phyloP scores from a whole-genome alignment of 129 eudicot genomes.

The Cynara cardunculus region DNA sequence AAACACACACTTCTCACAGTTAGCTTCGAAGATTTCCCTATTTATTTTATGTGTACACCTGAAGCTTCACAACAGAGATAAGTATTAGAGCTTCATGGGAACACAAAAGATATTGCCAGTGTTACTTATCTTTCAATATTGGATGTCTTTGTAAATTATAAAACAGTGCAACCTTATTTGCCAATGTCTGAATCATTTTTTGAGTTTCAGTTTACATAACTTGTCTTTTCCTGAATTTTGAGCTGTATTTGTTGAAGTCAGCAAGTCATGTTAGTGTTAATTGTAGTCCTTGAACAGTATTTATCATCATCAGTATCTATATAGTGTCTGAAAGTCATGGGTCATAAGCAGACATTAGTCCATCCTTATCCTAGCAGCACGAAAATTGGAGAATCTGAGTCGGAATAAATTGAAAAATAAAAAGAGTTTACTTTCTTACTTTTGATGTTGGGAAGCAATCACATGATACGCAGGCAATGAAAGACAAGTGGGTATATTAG shows the following conservation, averaged over 20 bases:
- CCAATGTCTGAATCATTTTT: background rate
- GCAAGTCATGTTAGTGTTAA: background rate
- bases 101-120: background rate
- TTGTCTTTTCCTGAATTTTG: background rate
- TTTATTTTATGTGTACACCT: background rate
- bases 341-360: background rate
- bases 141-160: background rate
- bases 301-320: background rate
- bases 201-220: background rate
- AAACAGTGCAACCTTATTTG: background rate
- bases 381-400: background rate
- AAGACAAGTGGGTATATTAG: background rate
- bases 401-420: background rate
- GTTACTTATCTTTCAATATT: background rate
- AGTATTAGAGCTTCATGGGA: background rate
- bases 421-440: background rate
- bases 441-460: background rate
- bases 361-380: background rate
- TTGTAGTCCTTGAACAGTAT: background rate
- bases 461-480: background rate
- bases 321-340: background rate
- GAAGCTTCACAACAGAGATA: background rate
- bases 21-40: background rate
- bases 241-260: background rate
- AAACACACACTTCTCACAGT: background rate